Evolutionary conservation across 2,329 filamentous ascomycete species (phyloP).

Genomic region (Metarhizium anisopliae): DNA sequence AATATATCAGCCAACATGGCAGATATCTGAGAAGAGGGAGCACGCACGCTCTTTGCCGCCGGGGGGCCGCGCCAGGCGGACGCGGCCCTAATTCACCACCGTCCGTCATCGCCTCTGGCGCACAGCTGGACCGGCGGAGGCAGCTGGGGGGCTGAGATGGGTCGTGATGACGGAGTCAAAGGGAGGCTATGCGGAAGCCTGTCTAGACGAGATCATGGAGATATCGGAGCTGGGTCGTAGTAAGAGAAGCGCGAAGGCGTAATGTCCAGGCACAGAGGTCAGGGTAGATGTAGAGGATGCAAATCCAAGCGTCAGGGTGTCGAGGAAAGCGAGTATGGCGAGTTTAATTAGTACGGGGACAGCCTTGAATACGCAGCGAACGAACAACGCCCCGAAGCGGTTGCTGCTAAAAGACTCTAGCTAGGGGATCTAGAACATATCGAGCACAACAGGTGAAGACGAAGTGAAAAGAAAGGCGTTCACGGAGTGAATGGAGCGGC

Average conservation of each 20-base stretch:
- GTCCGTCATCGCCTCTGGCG: constrained; percentile 13
- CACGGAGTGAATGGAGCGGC: background rate
- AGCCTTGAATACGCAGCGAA: background rate
- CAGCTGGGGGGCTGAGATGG: constrained; percentile 3
- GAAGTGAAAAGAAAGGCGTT: background rate
- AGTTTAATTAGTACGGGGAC: no score
- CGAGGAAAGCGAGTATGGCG: background rate
- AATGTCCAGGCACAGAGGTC: background rate
- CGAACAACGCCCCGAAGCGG: background rate
- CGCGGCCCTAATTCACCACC: constrained; percentile 11
- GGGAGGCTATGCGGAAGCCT: constrained; percentile 6
- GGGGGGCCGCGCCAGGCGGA: constrained; percentile 9
- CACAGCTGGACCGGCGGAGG: constrained; percentile 12
- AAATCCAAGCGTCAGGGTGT: background rate
- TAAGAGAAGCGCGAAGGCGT: background rate
- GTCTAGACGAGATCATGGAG: background rate
- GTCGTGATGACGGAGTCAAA: background rate
- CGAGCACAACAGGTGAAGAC: background rate
- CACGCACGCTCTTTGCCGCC: constrained; percentile 31
- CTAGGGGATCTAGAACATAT: background rate
- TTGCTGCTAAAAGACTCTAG: background rate
- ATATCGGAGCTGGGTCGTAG: no score
- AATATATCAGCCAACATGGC: background rate
- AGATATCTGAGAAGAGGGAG: background rate
- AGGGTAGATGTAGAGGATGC: background rate